phyloP scores from a whole-genome alignment of 2,329 filamentous ascomycete genomes.

The Epichloe amarillans region DNA sequence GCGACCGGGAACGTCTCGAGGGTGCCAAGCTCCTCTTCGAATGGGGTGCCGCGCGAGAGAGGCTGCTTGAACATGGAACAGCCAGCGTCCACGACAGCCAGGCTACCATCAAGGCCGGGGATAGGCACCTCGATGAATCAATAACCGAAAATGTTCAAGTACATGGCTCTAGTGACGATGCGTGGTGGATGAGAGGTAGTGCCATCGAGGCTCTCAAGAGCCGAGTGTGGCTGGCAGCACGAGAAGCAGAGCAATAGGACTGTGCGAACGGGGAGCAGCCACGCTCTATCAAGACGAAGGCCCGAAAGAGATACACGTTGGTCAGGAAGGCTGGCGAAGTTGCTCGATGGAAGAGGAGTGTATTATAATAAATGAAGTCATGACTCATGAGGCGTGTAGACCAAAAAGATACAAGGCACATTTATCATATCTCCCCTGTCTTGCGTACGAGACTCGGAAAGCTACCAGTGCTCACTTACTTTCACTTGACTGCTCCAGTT shows the following conservation, averaged over 20 bases:
- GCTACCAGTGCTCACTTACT: no score
- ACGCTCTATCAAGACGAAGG: neutral
- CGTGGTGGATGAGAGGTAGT: slow-evolving; percentile 43
- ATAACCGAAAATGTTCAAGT: slow-evolving; percentile 12
- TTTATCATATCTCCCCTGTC: neutral
- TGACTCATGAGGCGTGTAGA: neutral
- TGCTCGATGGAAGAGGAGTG: neutral
- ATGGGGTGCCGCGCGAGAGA: slow-evolving; percentile 36
- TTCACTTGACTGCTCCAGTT: no score
- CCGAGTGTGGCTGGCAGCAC: slow-evolving; percentile 36
- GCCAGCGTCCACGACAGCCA: slow-evolving; percentile 19
- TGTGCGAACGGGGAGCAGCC: neutral
- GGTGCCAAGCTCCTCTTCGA: slow-evolving; percentile 41
- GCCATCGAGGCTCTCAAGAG: slow-evolving; percentile 43
- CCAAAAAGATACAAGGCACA: neutral
- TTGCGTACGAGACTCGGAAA: no score
- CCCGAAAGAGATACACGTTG: neutral
- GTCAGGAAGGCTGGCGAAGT: neutral
- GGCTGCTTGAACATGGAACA: slow-evolving; percentile 14
- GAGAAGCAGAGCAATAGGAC: slow-evolving; percentile 19
- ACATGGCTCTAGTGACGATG: slow-evolving; percentile 13
- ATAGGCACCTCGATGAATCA: slow-evolving; percentile 11
- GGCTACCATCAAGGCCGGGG: slow-evolving; percentile 18
- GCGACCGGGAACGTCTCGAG: slow-evolving; percentile 29
- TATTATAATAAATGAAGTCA: neutral